Evolutionary conservation across 331 rosid genomes (phyloP).

Genomic region (Spiraea crenata): DNA sequence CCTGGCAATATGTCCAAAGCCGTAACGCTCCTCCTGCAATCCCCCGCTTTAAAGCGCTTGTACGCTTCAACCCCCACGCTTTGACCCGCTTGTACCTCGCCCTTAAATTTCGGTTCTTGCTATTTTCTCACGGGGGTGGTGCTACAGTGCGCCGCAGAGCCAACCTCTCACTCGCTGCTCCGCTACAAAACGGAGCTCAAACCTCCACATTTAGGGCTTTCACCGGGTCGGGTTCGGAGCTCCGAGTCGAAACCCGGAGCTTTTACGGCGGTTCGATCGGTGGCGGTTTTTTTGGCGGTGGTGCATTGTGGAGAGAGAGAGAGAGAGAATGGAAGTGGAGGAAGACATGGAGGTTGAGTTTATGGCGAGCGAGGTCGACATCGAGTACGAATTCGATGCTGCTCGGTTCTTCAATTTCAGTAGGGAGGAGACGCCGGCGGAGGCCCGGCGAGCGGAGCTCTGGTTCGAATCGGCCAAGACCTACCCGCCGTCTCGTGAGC

Average conservation of each 20-base stretch:
- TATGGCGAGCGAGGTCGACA: slow-evolving; percentile 60
- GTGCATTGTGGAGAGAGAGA: slow-evolving; percentile 18
- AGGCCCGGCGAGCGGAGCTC: slow-evolving; percentile 57
- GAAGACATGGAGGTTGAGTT: slow-evolving; percentile 53
- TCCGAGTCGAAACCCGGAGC: background rate
- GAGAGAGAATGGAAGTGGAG: slow-evolving; percentile 29
- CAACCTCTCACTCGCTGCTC: background rate
- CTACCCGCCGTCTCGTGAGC: slow-evolving; percentile 76
- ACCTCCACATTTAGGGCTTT: slow-evolving; percentile 28
- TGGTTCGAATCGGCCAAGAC: slow-evolving; percentile 69
- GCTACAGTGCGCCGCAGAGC: slow-evolving; percentile 2
- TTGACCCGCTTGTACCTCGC: background rate
- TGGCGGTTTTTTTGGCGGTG: slow-evolving; percentile 8
- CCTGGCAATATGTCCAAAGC: slow-evolving; percentile 7
- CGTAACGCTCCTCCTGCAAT: slow-evolving; percentile 10
- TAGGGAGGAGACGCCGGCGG: slow-evolving; percentile 41
- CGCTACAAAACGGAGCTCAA: slow-evolving; percentile 21
- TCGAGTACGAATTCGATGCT: slow-evolving; percentile 81
- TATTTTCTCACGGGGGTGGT: background rate
- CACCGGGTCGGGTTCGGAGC: slow-evolving; percentile 20
- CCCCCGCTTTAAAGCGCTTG: slow-evolving; percentile 5
- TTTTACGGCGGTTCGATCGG: background rate
- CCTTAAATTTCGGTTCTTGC: background rate
- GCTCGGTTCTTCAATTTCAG: slow-evolving; percentile 68
- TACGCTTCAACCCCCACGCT: background rate